A percentile compares a stretch with the other conserved stretches of the same genome.
These are phyloP conservation scores for Neurospora sp. DNA, from an alignment of 495 filamentous ascomycete genomes.

Conservation along the genomic window DNA sequence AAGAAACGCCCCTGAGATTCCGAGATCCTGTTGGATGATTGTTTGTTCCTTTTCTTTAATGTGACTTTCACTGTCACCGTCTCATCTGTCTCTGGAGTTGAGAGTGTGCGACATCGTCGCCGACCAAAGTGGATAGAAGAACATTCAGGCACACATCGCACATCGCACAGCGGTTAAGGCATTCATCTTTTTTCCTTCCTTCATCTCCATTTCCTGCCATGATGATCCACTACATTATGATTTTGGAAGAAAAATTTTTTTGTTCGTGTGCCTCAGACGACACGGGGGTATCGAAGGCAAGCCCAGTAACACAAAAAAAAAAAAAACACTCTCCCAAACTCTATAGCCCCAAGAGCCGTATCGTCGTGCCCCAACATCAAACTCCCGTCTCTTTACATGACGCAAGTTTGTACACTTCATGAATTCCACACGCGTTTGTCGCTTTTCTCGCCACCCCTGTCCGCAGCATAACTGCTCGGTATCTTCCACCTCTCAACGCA, in stretches of 20 bases:
- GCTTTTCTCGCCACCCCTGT: neutral
- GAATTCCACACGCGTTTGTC: neutral
- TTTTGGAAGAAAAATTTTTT: neutral
- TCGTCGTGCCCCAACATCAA: neutral
- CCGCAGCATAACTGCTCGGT: neutral
- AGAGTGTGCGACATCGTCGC: neutral
- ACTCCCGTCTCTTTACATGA: neutral
- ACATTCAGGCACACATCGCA: neutral
- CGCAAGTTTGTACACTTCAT: neutral
- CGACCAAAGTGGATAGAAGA: neutral
- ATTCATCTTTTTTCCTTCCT: neutral
- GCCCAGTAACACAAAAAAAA: neutral
- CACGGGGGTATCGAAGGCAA: neutral
- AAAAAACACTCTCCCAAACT: neutral
- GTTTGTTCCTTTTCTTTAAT: conserved; percentile 2
- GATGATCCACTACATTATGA: neutral
- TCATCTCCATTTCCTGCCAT: neutral
- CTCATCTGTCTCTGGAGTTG: neutral
- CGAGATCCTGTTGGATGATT: conserved; percentile 8
- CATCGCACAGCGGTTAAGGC: neutral
- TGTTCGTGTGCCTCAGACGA: neutral
- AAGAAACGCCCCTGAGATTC: neutral
- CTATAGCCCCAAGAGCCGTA: neutral
- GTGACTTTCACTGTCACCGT: neutral
- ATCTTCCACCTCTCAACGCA: neutral